Conservation (phyloP, 371 early-diverging fungal genomes). For the Nematocida ironsii region DNA sequence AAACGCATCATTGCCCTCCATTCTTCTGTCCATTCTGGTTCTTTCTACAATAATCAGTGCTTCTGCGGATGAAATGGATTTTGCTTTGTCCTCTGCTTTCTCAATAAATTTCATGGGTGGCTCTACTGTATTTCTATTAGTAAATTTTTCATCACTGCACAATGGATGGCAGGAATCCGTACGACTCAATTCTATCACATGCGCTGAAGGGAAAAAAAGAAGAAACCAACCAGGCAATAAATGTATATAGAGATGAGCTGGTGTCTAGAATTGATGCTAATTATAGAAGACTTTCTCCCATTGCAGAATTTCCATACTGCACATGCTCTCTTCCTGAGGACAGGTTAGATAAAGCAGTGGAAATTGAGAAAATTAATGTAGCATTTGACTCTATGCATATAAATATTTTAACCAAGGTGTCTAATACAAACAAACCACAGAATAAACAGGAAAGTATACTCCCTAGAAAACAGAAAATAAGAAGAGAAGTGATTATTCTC, state of each 20-base stretch:
- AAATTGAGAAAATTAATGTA: not conserved
- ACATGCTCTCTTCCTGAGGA: not conserved
- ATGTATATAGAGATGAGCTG: not conserved
- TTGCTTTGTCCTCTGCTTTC: not conserved
- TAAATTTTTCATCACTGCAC: not conserved
- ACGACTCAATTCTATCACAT: slow-evolving; percentile 3
- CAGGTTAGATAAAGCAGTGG: not conserved
- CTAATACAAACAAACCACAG: not conserved
- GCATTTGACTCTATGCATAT: not conserved
- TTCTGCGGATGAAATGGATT: slow-evolving; percentile 27
- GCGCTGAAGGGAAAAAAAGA: not conserved
- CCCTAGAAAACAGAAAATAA: not conserved
- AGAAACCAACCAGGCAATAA: not conserved
- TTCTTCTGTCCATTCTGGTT: slow-evolving; percentile 25
- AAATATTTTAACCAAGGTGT: not conserved
- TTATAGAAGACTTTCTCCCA: not conserved
- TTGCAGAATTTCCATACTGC: slow-evolving; percentile 7
- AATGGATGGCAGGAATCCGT: not conserved
- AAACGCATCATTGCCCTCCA: slow-evolving; percentile 20
- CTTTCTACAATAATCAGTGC: slow-evolving; percentile 26
- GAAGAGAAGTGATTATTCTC: not conserved
- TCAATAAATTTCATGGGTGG: slow-evolving; percentile 26
- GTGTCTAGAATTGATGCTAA: not conserved
- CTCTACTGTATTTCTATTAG: slow-evolving; percentile 1
- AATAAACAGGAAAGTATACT: not conserved